Percentiles rank a stretch among this genome's conserved stretches.
Evolutionary conservation across 1,284 basidiomycete genomes (phyloP).

Genomic region (Pseudozyma tsukubaensis): DNA sequence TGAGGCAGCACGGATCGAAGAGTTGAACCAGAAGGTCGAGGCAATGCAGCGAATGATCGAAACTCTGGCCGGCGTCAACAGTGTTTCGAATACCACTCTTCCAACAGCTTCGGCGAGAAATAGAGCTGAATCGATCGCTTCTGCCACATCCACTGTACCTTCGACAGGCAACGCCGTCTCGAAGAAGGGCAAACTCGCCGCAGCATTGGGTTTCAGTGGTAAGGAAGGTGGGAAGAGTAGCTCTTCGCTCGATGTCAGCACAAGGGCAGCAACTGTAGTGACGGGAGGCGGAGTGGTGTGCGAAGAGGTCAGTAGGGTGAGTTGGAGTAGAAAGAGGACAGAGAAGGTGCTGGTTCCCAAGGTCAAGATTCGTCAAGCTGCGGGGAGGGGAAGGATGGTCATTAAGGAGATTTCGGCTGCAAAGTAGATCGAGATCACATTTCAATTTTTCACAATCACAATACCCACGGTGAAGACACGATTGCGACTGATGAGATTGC

Average conservation of each 20-base stretch:
- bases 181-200: not conserved
- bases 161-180: not conserved
- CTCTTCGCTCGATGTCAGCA: conserved; percentile 1
- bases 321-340: conserved; percentile 39
- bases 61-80: not conserved
- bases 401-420: conserved; percentile 13
- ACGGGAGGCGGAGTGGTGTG: not conserved
- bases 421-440: not conserved
- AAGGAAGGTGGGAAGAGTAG: conserved; percentile 4
- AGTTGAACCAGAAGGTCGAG: conserved; percentile 34
- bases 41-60: conserved; percentile 27
- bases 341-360: conserved; percentile 34
- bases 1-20: conserved; percentile 26
- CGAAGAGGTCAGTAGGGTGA: conserved; percentile 15
- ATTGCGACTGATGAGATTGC: too few species aligned
- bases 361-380: conserved; percentile 36
- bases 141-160: not conserved
- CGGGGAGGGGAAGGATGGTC: conserved; percentile 39
- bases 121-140: not conserved
- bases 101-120: not conserved
- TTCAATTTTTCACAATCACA: not conserved
- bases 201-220: not conserved
- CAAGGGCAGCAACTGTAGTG: not conserved
- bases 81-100: too few species aligned
- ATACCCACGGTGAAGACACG: not conserved